Evolutionary conservation across 83 land plant species (phyloP).

Genomic region (Larix sibirica): DNA sequence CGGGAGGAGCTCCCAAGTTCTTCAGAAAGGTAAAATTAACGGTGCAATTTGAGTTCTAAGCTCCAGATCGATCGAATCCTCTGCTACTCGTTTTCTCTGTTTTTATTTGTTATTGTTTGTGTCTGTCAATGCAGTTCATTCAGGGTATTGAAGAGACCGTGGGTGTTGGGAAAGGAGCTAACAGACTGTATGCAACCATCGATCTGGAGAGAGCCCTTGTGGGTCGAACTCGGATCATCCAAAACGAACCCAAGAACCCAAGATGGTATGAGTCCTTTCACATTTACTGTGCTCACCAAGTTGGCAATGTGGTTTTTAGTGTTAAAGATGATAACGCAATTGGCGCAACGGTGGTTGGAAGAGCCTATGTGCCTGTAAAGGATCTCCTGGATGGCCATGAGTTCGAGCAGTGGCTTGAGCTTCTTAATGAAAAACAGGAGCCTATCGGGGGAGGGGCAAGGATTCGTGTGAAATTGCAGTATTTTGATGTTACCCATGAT

Average conservation of each 20-base stretch:
- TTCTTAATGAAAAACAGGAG: slow-evolving; percentile 36
- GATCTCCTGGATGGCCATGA: slow-evolving; percentile 43
- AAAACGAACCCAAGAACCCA: slow-evolving; percentile 43
- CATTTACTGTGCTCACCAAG: slow-evolving; percentile 71
- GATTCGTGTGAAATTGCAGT: slow-evolving; percentile 64
- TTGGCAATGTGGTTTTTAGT: slow-evolving; percentile 46
- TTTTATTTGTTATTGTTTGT: background rate
- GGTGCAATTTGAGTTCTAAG: no score
- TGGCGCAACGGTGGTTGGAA: slow-evolving; percentile 68
- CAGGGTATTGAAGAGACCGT: slow-evolving; percentile 47
- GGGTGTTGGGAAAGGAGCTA: slow-evolving; percentile 66
- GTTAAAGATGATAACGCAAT: slow-evolving; percentile 61
- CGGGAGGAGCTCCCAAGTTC: slow-evolving; percentile 49
- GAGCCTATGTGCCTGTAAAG: slow-evolving; percentile 65
- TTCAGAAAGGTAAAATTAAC: slow-evolving; percentile 56
- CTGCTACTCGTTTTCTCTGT: background rate
- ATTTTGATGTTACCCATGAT: slow-evolving; percentile 48
- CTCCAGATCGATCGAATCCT: background rate
- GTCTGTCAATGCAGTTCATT: slow-evolving; percentile 36
- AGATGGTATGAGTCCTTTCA: slow-evolving; percentile 76
- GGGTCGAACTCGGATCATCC: slow-evolving; percentile 61
- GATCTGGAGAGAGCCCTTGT: slow-evolving; percentile 72
- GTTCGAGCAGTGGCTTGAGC: slow-evolving; percentile 48
- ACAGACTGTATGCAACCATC: slow-evolving; percentile 61
- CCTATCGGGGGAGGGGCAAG: slow-evolving; percentile 37